A percentile compares a stretch with the other conserved stretches of the same genome.
These are phyloP conservation scores for Lentinula raphanica DNA, from an alignment of 768 basidiomycete genomes.

Conservation along the genomic window DNA sequence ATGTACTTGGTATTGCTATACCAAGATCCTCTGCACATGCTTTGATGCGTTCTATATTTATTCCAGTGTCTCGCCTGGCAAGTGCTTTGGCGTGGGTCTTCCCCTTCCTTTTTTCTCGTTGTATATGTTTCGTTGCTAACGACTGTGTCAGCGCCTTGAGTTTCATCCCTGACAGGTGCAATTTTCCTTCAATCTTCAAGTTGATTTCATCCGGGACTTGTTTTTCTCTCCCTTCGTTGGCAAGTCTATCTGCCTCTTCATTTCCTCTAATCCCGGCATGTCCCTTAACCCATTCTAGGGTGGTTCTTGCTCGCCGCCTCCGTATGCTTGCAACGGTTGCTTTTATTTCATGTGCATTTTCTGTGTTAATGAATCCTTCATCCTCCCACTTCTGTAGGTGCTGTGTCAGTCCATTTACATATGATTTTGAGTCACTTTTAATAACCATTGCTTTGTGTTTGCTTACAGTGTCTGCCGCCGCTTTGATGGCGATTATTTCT, in stretches of 20 bases:
- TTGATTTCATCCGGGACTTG: conserved; percentile 2
- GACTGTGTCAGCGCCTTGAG: conserved; percentile 15
- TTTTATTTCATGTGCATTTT: not conserved
- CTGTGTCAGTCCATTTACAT: not conserved
- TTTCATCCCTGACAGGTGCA: conserved; percentile 13
- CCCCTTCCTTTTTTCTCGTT: not conserved
- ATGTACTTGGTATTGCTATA: not conserved
- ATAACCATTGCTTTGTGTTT: not conserved
- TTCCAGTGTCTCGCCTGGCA: no score
- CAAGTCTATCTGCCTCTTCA: conserved; percentile 20
- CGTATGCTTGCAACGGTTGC: conserved; percentile 5
- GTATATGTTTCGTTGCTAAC: conserved; percentile 9
- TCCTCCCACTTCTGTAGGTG: not conserved
- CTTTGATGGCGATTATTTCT: conserved; percentile 9
- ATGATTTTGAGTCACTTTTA: conserved; percentile 11
- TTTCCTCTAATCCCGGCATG: conserved; percentile 17
- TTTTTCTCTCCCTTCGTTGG: conserved; percentile 11
- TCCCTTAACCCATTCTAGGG: conserved; percentile 23
- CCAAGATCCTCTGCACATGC: not conserved
- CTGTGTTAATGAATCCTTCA: not conserved
- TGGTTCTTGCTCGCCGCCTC: conserved; percentile 9
- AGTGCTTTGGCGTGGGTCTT: not conserved
- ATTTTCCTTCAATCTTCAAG: not conserved
- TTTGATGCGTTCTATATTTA: no score
- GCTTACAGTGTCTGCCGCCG: not conserved